Base-by-base conservation (phyloP, 257 asterid genomes). In the Petrea volubilis region DNA sequence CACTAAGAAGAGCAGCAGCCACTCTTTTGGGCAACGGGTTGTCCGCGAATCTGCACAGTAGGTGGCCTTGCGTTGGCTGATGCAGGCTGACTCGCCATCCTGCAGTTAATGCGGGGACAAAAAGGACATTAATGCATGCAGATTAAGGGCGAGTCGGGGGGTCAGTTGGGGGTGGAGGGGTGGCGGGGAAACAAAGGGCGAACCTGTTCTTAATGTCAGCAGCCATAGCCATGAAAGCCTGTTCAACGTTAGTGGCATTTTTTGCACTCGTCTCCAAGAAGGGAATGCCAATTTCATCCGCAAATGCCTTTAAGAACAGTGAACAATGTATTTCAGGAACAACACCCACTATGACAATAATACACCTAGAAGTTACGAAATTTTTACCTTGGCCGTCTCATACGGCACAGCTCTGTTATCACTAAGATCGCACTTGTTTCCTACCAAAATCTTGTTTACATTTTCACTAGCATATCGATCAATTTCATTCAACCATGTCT, bases 151-250 rank as follows among this genome's bases (percentile, higher is more conserved):
- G n/a, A n/a, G n/a, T n/a, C n/a, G n/a, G n/a, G n/a, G n/a, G n/a
- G n/a, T n/a, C n/a, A n/a, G n/a, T n/a, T n/a, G 7, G 21, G 27
- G 52, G 44, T 47, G 59, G 4, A 28, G 49, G 49, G 44, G 49
- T n/a, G 14, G 27, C 25, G 4, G 0, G 46, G 63, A 62, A 50
- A 3, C 25, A 44, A 15, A 49, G 60, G 61, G 66, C 29, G 49
- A 61, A 90, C 97, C 97, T 90, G 59, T 73, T 88, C 88, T 88
- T 90, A 53, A 90, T 84, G 44, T 86, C 90, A 34, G 91, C 78
- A 33, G 95, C 68, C 97, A 90, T 88, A 47, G 93, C 97, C 97
- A 88, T 90, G 91, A 90, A 90, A 75, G 95, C 93, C 79, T 90
- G 88, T 70, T 90, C 95, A 62, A 87, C 95, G 14, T 90, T 90